Base-by-base conservation (phyloP, 768 basidiomycete genomes). In the Kwoniella sp. region DNA sequence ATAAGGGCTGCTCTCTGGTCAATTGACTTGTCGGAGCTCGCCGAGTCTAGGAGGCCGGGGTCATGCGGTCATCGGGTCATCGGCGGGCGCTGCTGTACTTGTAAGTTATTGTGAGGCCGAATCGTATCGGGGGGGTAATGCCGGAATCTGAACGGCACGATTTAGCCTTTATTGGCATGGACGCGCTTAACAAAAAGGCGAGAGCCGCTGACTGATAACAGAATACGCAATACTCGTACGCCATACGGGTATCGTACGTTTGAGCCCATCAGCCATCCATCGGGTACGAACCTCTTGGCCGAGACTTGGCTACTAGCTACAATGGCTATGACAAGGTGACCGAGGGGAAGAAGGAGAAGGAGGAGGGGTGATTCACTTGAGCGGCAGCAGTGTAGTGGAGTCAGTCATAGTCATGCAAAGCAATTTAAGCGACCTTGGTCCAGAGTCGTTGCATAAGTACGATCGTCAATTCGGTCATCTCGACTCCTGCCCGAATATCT, bases 31-130 rank as follows among this genome's bases (percentile, higher is more conserved):
- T 23, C 50, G 50, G 50, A 23, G 26, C 23, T 8, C 50, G 22
- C 50, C 50, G 50, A 23, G 4, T 13, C 2, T 23, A 48, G 7
- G 38, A 41, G 11, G 11, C 11, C 38, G 38, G 9, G 15, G 23
- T 28, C 26, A 48, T 48, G 47, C 47, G 47, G 47, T 48, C 47
- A 48, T 48, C 47, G 47, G 34, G 7, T 34, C 34, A 34, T 34
- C 34, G 34, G 34, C 34, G 34, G 34, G 34, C 34, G 34, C 13
- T 5, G 7, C 5, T 34, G 34, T 34, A 34, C 34, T n/a, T n/a
- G n/a, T n/a, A n/a, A n/a, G n/a, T n/a, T n/a, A n/a, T n/a, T n/a
- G n/a, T n/a, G n/a, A n/a, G n/a, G n/a, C n/a, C n/a, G n/a, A n/a
- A 34, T 34, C 34, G 13, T 13, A 34, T 13, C 7, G 34, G 34